Evolutionary conservation across 2,329 filamentous ascomycete genomes (phyloP), one percentile per base, ranked within the genome.

Genomic region (Penicillium sp.): DNA sequence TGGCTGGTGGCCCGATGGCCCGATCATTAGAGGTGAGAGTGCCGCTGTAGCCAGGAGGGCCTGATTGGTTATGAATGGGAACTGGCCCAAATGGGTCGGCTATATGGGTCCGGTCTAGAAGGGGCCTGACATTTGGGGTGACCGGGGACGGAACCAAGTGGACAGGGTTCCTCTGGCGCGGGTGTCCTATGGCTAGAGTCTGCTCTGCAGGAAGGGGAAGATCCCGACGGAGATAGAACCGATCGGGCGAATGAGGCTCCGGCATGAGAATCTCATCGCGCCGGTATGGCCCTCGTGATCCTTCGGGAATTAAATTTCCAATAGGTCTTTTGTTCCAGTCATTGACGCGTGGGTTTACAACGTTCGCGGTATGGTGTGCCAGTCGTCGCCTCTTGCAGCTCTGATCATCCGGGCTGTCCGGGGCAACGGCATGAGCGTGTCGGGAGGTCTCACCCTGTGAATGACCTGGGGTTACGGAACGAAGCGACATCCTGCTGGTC

Each of bases 371-470:
- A 40, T 72, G 65, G 56, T 69, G 65, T 42, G 69, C 68, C 58
- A 77, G 53, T 25, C 75, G 72, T 59, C 75, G 73, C 61, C 73
- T 71, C 64, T 78, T 79, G 40, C 65, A 61, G 35, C 63, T 63
- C 37, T 71, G 72, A 61, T 69, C 65, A 54, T 68, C 69, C 46
- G 63, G 61, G 53, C 68, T 64, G 52, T 71, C 68, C 53, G 57
- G 61, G 19, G 57, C 63, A 48, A 68, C 65, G 19, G 64, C 48
- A 46, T 65, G 64, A 54, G 64, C 59, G 45, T 68, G 64, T 58
- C 62, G 63, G 49, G 57, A 40, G 64, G 64, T 53, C 61, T 65
- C 43, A 73, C 68, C 58, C 71, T 71, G 60, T 62, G 62, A 37
- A 53, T 60, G 67, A 45, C 61, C 61, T 54, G 74, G 71, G 43